phyloP scores from a whole-genome alignment of 2,329 filamentous ascomycete species.

The Microdochium paspali region DNA sequence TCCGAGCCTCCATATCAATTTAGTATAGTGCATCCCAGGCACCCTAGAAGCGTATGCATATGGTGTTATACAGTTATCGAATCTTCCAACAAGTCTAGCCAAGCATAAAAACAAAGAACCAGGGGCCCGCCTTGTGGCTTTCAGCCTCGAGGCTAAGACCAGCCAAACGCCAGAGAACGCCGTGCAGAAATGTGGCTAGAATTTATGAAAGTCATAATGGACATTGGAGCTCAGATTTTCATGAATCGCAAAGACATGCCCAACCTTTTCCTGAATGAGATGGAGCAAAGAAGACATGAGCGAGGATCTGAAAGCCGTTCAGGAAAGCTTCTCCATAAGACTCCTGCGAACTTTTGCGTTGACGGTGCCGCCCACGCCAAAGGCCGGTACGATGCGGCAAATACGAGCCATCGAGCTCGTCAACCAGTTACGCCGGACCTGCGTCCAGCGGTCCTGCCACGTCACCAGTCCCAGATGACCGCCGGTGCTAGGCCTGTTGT shows the following conservation, averaged over 20 bases:
- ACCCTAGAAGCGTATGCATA: too few species aligned
- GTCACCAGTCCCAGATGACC: conserved; percentile 19
- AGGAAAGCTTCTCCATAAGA: conserved; percentile 54
- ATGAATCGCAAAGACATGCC: too few species aligned
- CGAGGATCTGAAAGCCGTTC: not conserved
- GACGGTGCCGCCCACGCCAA: conserved; percentile 79
- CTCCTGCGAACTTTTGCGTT: conserved; percentile 62
- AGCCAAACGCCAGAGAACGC: not conserved
- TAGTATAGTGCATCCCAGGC: too few species aligned
- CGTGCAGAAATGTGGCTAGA: not conserved
- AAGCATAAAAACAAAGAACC: too few species aligned
- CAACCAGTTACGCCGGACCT: conserved; percentile 67
- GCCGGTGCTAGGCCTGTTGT: conserved; percentile 61
- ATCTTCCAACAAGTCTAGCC: too few species aligned
- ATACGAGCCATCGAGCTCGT: conserved; percentile 67
- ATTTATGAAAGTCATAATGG: not conserved
- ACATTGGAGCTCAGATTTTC: not conserved
- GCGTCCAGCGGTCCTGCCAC: conserved; percentile 51
- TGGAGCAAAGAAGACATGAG: too few species aligned
- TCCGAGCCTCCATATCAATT: too few species aligned
- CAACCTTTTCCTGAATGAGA: too few species aligned
- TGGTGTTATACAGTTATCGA: too few species aligned
- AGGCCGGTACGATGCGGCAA: conserved; percentile 79
- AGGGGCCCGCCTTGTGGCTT: too few species aligned
- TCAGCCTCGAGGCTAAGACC: not conserved